A percentile compares a stretch with the other conserved stretches of the same genome.
Conservation (phyloP, 2,329 filamentous ascomycete species). For the Ramularia collo-cygni region DNA sequence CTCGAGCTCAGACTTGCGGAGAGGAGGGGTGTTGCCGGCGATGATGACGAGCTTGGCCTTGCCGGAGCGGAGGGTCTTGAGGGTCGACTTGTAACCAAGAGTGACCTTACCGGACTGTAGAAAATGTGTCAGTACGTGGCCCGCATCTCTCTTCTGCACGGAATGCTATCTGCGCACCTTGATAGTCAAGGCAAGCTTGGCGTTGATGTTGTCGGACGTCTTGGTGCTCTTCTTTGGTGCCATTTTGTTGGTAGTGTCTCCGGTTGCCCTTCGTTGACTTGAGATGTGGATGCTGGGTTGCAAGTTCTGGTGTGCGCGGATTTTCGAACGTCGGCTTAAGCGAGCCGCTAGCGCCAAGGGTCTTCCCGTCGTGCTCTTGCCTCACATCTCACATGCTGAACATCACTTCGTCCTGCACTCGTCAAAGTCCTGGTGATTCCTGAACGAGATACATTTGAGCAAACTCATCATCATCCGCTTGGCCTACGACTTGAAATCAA, state of each 20-base stretch:
- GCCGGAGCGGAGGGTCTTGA: conserved; percentile 86
- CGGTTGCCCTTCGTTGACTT: conserved; percentile 17
- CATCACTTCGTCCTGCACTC: too few species aligned
- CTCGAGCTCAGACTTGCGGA: conserved; percentile 90
- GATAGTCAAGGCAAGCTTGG: conserved; percentile 50
- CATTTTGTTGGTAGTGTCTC: conserved; percentile 45
- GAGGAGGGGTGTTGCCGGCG: conserved; percentile 89
- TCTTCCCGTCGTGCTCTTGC: too few species aligned
- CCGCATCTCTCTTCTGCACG: background rate
- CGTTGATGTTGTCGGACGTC: conserved; percentile 73
- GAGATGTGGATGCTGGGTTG: background rate
- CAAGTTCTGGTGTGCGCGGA: background rate
- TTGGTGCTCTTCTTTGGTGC: conserved; percentile 78
- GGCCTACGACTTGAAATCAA: too few species aligned
- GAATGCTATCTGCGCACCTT: conserved; percentile 24
- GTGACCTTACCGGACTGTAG: conserved; percentile 57
- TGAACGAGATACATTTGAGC: too few species aligned
- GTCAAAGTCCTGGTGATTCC: too few species aligned
- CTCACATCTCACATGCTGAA: too few species aligned
- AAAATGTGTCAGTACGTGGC: conserved; percentile 12
- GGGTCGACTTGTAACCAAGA: conserved; percentile 80
- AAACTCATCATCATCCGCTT: too few species aligned
- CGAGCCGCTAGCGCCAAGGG: too few species aligned
- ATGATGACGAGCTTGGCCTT: conserved; percentile 99
- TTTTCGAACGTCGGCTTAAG: too few species aligned